Evolutionary conservation across 768 basidiomycete genomes (phyloP).

Genomic region (Lanmaoa rubissima): DNA sequence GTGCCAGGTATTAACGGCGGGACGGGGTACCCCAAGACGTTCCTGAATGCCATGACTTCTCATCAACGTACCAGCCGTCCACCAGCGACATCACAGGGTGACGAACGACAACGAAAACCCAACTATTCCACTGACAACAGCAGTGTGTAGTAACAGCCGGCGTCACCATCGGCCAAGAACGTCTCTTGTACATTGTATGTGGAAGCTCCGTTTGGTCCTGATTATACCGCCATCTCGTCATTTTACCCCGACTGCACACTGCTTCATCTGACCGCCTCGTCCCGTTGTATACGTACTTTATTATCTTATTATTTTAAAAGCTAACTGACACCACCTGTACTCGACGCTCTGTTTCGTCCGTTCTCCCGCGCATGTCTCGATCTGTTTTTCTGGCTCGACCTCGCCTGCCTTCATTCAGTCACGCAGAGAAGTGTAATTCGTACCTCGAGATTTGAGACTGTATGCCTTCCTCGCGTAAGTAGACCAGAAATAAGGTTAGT

Average conservation of each 20-base stretch:
- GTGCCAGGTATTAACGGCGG: constrained; percentile 43
- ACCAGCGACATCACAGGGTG: constrained; percentile 11
- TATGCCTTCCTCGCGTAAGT: constrained; percentile 11
- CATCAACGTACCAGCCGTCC: constrained; percentile 21
- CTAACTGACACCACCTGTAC: constrained; percentile 25
- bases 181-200: background rate
- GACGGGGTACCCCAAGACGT: constrained; percentile 27
- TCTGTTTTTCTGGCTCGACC: constrained; percentile 6
- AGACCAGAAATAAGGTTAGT: constrained; percentile 8
- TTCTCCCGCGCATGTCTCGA: constrained; percentile 4
- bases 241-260: constrained; percentile 4
- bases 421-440: constrained; percentile 8
- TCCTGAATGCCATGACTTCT: constrained; percentile 22
- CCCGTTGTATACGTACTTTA: constrained; percentile 28
- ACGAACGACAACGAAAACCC: constrained; percentile 27
- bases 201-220: background rate
- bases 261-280: constrained; percentile 19
- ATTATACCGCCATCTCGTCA: constrained; percentile 8
- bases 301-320: constrained; percentile 34
- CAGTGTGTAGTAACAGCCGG: constrained; percentile 5
- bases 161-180: background rate
- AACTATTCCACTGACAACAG: constrained; percentile 10
- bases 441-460: constrained; percentile 3
- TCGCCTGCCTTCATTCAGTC: constrained; percentile 9
- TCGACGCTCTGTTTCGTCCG: constrained; percentile 5